Evolutionary conservation across 2,329 filamentous ascomycete species (phyloP).

Genomic region (Bipolaris cookei): DNA sequence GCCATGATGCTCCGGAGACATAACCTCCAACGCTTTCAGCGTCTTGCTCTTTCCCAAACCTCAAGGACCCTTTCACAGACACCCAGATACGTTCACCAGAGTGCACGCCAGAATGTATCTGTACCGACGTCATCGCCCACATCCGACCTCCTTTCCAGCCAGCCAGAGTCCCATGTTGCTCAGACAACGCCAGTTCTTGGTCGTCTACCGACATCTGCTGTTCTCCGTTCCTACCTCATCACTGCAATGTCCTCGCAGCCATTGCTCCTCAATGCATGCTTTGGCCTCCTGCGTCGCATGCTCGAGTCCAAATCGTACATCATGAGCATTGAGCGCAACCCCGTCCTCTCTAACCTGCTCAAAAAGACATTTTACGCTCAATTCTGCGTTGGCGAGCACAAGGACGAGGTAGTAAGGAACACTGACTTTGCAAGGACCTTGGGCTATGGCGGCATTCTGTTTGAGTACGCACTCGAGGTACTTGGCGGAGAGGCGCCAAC

Average conservation of each 20-base stretch:
- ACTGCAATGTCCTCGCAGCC: constrained; percentile 73
- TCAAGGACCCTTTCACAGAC: constrained; percentile 27
- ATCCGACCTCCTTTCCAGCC: constrained; percentile 29
- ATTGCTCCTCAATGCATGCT: constrained; percentile 71
- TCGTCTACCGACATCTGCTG: constrained; percentile 68
- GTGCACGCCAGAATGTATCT: constrained; percentile 40
- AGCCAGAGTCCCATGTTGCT: constrained; percentile 17
- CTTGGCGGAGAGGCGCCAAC: constrained; percentile 67
- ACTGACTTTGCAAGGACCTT: constrained; percentile 74
- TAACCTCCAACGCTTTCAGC: constrained; percentile 32
- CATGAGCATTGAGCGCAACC: constrained; percentile 77
- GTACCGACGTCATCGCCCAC: constrained; percentile 28
- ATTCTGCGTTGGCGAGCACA: constrained; percentile 84
- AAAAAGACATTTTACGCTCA: constrained; percentile 88
- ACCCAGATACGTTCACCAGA: constrained; percentile 41
- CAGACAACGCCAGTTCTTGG: constrained; percentile 58
- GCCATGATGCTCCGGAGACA: constrained; percentile 33
- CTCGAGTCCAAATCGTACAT: constrained; percentile 71
- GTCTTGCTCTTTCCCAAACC: constrained; percentile 28
- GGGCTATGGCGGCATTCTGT: constrained; percentile 82
- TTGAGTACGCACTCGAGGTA: constrained; percentile 84
- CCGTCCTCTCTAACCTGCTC: constrained; percentile 70
- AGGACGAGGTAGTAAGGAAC: constrained; percentile 65
- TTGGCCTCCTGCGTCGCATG: constrained; percentile 70
- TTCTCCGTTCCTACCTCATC: constrained; percentile 73